These are phyloP conservation scores for Pythium brassicae DNA, from an alignment of 352 stramenopile genomes.

Conservation along the genomic window DNA sequence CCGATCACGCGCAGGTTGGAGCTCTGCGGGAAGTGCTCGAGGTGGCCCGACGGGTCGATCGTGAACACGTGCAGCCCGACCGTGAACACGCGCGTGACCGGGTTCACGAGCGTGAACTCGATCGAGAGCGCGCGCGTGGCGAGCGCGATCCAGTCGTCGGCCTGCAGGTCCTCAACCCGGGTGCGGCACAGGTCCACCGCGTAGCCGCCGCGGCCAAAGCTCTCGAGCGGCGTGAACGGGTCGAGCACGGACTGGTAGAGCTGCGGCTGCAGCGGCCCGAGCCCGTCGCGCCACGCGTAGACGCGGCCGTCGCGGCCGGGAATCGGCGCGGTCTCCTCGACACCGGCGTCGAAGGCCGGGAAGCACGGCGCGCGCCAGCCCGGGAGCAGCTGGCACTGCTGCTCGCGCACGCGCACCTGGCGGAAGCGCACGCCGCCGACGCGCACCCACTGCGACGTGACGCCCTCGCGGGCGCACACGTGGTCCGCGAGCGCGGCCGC, in stretches of 20 bases:
- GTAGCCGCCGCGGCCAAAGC: slow-evolving; percentile 69
- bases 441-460: slow-evolving; percentile 68
- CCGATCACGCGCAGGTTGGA: slow-evolving; percentile 78
- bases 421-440: slow-evolving; percentile 76
- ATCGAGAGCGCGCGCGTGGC: slow-evolving; percentile 78
- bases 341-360: slow-evolving; percentile 51
- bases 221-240: slow-evolving; percentile 32
- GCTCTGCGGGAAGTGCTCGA: slow-evolving; percentile 79
- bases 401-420: slow-evolving; percentile 74
- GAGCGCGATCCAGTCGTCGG: slow-evolving; percentile 72
- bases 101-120: slow-evolving; percentile 86
- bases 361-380: slow-evolving; percentile 67
- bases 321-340: slow-evolving; percentile 49
- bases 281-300: slow-evolving; percentile 66
- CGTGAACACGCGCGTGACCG: slow-evolving; percentile 86
- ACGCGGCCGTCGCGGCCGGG: slow-evolving; percentile 34
- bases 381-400: slow-evolving; percentile 64
- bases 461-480: slow-evolving; percentile 50
- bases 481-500: slow-evolving; percentile 39
- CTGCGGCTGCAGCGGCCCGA: slow-evolving; percentile 52
- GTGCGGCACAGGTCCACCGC: slow-evolving; percentile 68
- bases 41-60: slow-evolving; percentile 73
- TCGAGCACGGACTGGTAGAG: slow-evolving; percentile 55
- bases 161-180: slow-evolving; percentile 53
- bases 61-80: slow-evolving; percentile 83